Base-by-base conservation (phyloP, 192 early-diverging fungal species). In the Umbelopsis isabellina region DNA sequence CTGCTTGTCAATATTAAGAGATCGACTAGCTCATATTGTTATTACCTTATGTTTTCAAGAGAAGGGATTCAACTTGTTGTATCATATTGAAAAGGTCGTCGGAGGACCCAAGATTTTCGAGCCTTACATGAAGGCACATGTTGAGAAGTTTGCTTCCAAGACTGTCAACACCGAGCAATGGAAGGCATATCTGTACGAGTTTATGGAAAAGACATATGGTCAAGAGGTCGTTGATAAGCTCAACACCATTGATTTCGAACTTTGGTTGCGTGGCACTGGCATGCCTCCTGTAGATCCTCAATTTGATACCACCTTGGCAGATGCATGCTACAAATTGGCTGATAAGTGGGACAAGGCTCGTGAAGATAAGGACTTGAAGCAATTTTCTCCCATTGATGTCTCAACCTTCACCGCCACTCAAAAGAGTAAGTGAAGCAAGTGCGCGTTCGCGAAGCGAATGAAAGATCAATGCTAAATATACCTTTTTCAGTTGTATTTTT, bases 61-160 rank as follows among this genome's bases (percentile, higher is more conserved):
- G 80, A 99, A 99, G 83, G 97, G 96, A 21, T 98, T 92, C 75
- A 94, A 94, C 77, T 79, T 99, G 52, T 84, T 99, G 25, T 97
- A 93, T 82, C 92, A 96, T 73, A 88, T 98, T 46, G 97, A 99
- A 77, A 85, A 90, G 72, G 72, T 90, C 53, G 80, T 99, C 41
- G 97, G 97, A 27, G 96, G 95, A 4, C 74, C 89, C 0, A 78
- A 83, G 18, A 85, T 93, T 35, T 99, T 99, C 83, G 95, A 92
- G 72, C 91, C 91, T 10, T 97, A 90, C 66, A 83, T 93, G 82
- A 89, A 87, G 68, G 85, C 90, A 6, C 88, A 97, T 78, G 91
- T 98, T 41, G 75, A 84, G 64, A 79, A 89, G 49, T 97, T 97
- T 82, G 82, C 92, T 46, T 92, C 95, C 67, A 91, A 87, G 78